Conservation (phyloP, 192 early-diverging fungal species). For the Haplosporangium gracile region DNA sequence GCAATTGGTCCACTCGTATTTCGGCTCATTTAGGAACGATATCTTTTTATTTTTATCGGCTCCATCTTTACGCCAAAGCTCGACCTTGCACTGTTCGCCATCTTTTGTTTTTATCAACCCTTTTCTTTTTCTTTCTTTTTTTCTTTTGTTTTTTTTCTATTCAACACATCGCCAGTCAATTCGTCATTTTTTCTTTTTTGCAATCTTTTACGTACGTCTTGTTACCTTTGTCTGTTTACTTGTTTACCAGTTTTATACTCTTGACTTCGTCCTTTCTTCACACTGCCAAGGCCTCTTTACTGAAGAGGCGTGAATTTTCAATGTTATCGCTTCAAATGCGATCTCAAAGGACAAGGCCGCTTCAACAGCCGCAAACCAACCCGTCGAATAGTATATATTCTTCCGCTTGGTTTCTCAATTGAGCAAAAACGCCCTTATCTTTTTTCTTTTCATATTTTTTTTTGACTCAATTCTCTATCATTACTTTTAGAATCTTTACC, state of each 20-base stretch:
- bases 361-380: constrained; percentile 58
- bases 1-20: background rate
- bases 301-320: constrained; percentile 33
- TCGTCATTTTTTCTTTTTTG: constrained; percentile 4
- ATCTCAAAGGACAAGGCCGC: constrained; percentile 52
- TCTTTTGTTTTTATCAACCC: constrained; percentile 17
- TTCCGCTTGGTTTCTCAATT: constrained; percentile 54
- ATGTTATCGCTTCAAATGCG: constrained; percentile 8
- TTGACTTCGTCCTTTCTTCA: constrained; percentile 52
- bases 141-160: background rate
- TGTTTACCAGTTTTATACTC: constrained; percentile 42
- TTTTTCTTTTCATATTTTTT: constrained; percentile 15
- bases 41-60: background rate
- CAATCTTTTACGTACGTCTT: background rate
- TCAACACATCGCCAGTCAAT: background rate
- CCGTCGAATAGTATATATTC: constrained; percentile 16
- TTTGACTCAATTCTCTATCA: background rate
- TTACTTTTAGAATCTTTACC: background rate
- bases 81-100: background rate
- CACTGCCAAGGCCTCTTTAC: constrained; percentile 36
- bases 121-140: constrained; percentile 13
- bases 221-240: constrained; percentile 3
- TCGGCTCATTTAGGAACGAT: background rate
- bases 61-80: background rate
- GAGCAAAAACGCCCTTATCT: constrained; percentile 38